Base-by-base conservation (phyloP, 805 yeast genomes). In the Saturnispora kantuleensis region DNA sequence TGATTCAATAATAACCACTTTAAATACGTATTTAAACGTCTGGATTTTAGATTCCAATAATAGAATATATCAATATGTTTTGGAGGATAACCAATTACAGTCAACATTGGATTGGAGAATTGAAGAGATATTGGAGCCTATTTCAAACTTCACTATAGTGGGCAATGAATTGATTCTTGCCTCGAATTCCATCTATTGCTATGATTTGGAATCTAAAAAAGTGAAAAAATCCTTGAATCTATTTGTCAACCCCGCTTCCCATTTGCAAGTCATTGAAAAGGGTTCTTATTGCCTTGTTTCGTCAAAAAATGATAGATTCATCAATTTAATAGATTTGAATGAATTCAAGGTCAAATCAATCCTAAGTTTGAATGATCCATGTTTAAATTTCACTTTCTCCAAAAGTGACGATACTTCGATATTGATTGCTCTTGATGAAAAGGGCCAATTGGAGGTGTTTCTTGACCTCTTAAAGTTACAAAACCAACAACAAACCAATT, bases 271-370 rank as follows among this genome's bases (percentile, higher is more conserved):
- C 7, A n/a, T 44, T 15, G 36, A 45, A 15, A n/a, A n/a, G 8
- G 31, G 35, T 31, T 26, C 15, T 9, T 39, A 26, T n/a, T 38
- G 50, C 11, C 16, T 50, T 11, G 46, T 50, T 1, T 73, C 82
- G 42, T 94, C 96, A 1, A 67, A 68, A 31, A 81, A 80, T 48
- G 97, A 89, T 60, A 73, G 97, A 52, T 87, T 85, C 59, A 71
- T 88, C 52, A 86, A 86, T 58, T 66, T 84, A 32, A 80, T 82
- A 56, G 73, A 81, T 10, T 45, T 77, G 2, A 63, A 68, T 30
- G 62, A 66, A 39, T 56, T 63, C 28, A 56, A 76, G 3, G 68
- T 80, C 2, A 63, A 65, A 18, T 62, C 70, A 8, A 84, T 88
- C 3, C 73, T 86, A 46, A 88, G 84, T 12, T 70, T 89, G 3